phyloP scores from a whole-genome alignment of 2,329 filamentous ascomycete genomes.

The Fusarium guadeloupense region DNA sequence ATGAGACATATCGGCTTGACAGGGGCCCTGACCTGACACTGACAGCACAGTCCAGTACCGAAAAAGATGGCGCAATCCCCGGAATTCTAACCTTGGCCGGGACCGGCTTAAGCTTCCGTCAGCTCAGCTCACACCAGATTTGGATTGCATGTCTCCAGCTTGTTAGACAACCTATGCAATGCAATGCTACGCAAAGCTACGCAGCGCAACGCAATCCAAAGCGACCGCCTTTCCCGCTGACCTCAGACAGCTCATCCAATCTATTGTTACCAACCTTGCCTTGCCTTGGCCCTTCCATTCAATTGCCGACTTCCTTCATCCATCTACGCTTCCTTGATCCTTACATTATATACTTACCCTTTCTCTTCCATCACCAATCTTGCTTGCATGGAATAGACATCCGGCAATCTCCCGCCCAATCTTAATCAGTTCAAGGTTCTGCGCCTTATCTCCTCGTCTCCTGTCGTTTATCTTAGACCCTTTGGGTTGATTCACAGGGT shows the following conservation, averaged over 20 bases:
- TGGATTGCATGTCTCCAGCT: too few species aligned
- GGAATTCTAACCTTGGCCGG: constrained; percentile 23
- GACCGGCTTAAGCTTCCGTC: constrained; percentile 23
- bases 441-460: constrained; percentile 34
- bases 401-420: constrained; percentile 13
- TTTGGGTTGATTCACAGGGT: constrained; percentile 33
- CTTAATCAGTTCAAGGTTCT: constrained; percentile 16
- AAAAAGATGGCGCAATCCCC: constrained; percentile 33
- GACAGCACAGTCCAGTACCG: constrained; percentile 5
- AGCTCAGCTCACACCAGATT: constrained; percentile 21
- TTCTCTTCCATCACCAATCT: constrained; percentile 8
- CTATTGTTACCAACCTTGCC: constrained; percentile 17
- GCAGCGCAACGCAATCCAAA: constrained; percentile 11
- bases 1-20: constrained; percentile 13
- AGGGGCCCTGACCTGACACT: constrained; percentile 7
- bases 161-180: constrained; percentile 17
- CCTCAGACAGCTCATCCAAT: constrained; percentile 32
- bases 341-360: constrained; percentile 2
- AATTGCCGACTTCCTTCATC: constrained; percentile 7
- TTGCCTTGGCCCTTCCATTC: constrained; percentile 4
- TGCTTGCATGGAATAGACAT: constrained; percentile 11
- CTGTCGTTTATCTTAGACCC: constrained; percentile 18
- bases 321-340: constrained; percentile 7
- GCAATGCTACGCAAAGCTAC: constrained; percentile 1
- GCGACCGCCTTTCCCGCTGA: constrained; percentile 26